Evolutionary conservation across 768 basidiomycete species (phyloP).

Genomic region (Roridomyces roridus): DNA sequence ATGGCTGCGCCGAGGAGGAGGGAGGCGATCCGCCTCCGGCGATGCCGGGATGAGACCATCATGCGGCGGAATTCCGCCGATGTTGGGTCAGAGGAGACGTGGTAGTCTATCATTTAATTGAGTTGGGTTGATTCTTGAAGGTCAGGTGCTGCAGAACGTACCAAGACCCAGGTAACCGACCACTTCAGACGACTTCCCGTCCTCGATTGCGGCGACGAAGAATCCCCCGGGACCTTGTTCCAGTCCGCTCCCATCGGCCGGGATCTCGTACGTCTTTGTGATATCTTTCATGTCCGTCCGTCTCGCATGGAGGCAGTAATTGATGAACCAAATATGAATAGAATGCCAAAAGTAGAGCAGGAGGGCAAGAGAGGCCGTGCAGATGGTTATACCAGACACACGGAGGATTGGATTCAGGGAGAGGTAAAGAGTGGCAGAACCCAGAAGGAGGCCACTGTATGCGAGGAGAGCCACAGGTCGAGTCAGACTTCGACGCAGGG

Average conservation of each 20-base stretch:
- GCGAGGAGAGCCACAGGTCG: not conserved
- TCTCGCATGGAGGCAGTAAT: slow-evolving; percentile 1
- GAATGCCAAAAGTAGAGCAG: not conserved
- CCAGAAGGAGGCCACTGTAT: not conserved
- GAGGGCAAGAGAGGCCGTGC: not conserved
- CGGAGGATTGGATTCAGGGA: not conserved
- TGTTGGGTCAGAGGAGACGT: not conserved
- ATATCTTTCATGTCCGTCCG: slow-evolving; percentile 18
- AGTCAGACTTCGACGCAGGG: not conserved
- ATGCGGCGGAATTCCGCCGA: slow-evolving; percentile 27
- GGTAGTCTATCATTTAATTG: slow-evolving; percentile 2
- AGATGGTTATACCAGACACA: not conserved
- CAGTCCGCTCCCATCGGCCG: not conserved
- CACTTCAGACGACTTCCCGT: slow-evolving; percentile 15
- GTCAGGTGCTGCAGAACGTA: slow-evolving; percentile 7
- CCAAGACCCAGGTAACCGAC: slow-evolving; percentile 30
- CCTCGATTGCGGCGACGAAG: slow-evolving; percentile 30
- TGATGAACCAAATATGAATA: not conserved
- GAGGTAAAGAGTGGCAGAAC: not conserved
- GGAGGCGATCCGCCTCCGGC: slow-evolving; percentile 22
- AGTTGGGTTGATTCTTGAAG: not conserved
- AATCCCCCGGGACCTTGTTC: slow-evolving; percentile 26
- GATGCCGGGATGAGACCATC: slow-evolving; percentile 24
- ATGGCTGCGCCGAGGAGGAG: slow-evolving; percentile 20
- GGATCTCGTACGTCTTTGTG: slow-evolving; percentile 17